A percentile compares a stretch with the other conserved stretches of the same genome.
Conservation (phyloP, 768 basidiomycete genomes). For the Psilocybe azurescens region DNA sequence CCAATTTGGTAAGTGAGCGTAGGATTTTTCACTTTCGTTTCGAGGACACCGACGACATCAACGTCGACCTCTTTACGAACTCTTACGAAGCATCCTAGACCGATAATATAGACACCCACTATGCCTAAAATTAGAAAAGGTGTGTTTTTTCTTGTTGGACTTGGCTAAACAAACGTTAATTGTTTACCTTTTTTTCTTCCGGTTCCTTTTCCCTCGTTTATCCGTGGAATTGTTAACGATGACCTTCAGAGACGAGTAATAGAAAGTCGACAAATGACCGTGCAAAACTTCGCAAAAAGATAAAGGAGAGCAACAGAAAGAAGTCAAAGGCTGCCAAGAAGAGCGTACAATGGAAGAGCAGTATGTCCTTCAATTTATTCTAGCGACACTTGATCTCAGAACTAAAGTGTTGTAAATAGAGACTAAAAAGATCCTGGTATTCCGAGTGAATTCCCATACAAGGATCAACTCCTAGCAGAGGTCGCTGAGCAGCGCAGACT, state of each 20-base stretch:
- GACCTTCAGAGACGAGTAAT: conserved; percentile 78
- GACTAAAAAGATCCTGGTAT: conserved; percentile 89
- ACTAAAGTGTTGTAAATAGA: conserved; percentile 43
- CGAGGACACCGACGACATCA: conserved; percentile 6
- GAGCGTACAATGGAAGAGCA: conserved; percentile 87
- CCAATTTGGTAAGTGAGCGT: conserved; percentile 21
- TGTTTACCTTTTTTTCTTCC: background rate
- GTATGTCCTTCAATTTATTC: conserved; percentile 48
- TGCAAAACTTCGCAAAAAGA: conserved; percentile 75
- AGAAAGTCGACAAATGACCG: conserved; percentile 76
- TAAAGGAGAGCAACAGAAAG: conserved; percentile 80
- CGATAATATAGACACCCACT: conserved; percentile 1
- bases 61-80: background rate
- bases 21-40: conserved; percentile 20
- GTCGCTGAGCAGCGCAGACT: conserved; percentile 80
- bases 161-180: background rate
- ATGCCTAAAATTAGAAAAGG: conserved; percentile 80
- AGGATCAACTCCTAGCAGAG: conserved; percentile 93
- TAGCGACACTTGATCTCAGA: conserved; percentile 5
- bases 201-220: background rate
- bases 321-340: conserved; percentile 75
- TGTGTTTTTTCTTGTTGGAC: conserved; percentile 31
- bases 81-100: background rate
- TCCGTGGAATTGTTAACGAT: conserved; percentile 17
- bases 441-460: conserved; percentile 92